Evolutionary conservation across 1,139 yeast genomes (phyloP).

Genomic region (Pneumocystis carinii): DNA sequence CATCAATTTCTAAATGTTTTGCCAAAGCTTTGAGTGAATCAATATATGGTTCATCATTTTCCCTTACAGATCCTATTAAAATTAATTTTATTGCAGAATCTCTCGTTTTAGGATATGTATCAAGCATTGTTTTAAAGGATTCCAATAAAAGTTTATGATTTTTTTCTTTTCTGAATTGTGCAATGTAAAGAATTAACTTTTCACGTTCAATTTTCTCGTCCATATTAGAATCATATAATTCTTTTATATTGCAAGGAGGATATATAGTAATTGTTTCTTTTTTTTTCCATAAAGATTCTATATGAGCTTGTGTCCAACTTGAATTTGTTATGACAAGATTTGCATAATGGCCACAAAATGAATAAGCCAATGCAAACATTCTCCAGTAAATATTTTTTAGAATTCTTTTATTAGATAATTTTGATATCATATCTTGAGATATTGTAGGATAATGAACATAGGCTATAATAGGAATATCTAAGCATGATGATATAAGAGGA

Average conservation of each 20-base stretch:
- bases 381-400: constrained; percentile 61
- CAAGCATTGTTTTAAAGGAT: constrained; percentile 43
- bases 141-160: constrained; percentile 58
- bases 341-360: constrained; percentile 50
- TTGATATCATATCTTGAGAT: constrained; percentile 63
- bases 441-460: constrained; percentile 91
- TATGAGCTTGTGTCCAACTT: constrained; percentile 78
- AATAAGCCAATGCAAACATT: constrained; percentile 35
- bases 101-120: constrained; percentile 8
- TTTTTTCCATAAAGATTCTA: constrained; percentile 43
- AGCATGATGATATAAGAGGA: constrained; percentile 39
- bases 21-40: constrained; percentile 35
- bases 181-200: constrained; percentile 56
- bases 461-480: constrained; percentile 61
- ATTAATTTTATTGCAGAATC: constrained; percentile 33
- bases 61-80: constrained; percentile 74
- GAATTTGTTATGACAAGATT: constrained; percentile 65
- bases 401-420: constrained; percentile 20
- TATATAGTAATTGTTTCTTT: constrained; percentile 40
- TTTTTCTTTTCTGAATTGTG: constrained; percentile 93
- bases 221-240: constrained; percentile 22
- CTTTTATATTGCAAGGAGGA: constrained; percentile 76
- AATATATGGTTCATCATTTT: constrained; percentile 52
- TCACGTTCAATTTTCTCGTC: constrained; percentile 26
- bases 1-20: constrained; percentile 34